Base-by-base conservation (phyloP, 2,329 filamentous ascomycete genomes). In the Fusarium floridanum region DNA sequence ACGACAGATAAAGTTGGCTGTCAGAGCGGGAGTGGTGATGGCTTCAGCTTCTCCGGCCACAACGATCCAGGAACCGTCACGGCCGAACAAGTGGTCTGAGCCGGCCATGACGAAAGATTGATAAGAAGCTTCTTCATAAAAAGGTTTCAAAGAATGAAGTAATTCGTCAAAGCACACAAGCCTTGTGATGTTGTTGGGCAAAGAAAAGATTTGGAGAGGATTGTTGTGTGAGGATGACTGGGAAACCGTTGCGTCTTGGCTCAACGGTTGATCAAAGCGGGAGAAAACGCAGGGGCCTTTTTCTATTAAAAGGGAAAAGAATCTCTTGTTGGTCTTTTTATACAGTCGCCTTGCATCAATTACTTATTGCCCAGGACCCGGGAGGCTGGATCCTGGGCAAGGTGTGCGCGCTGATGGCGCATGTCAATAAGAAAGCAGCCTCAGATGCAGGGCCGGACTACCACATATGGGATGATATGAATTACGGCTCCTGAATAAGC, bases 1-100 rank as follows among this genome's bases (percentile, higher is more conserved):
- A n/a, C 89, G 84, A 63, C 82, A 82, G 63, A 87, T 74, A 48
- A 89, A 81, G 81, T 91, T 90, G 71, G 83, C 82, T 2, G 78
- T 81, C 37, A 85, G 78, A 3, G 79, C 67, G 2, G 82, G 76
- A 8, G 71, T 79, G 11, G 77, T 79, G 75, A 76, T 78, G 16
- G 79, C 76, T n/a, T 68, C 71, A 11, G 68, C 66, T 43, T 71
- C 76, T 10, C 77, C 66, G 59, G 67, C 63, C 32, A 72, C 59
- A 61, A 76, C 53, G 66, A 81, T 76, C 61, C 77, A 67, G 50
- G 76, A 66, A 55, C 65, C 70, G 27, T 66, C 73, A 67, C 77
- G 76, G 53, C 64, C 57, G 68, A 77, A 67, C 59, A 79, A 61
- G 50, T 66, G 64, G 17, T 63, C 55, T 43, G 71, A 62, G 10